A percentile compares a stretch with the other conserved stretches of the same genome.
These are phyloP conservation scores for Neospora caninum DNA, from an alignment of 169 alveolate genomes.

Conservation along the genomic window DNA sequence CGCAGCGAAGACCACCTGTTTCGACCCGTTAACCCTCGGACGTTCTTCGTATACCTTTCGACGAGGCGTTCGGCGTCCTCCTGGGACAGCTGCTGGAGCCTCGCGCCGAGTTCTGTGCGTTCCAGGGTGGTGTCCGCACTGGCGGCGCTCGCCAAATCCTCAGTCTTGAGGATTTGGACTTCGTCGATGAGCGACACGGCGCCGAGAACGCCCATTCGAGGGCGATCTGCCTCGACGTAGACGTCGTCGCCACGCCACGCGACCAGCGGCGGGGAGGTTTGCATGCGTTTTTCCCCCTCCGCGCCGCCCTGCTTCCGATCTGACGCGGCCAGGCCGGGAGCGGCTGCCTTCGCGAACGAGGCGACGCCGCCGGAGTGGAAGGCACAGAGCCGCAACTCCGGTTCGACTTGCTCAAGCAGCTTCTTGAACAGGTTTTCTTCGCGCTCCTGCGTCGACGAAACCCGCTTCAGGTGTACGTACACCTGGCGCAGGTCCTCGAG, in stretches of 20 bases:
- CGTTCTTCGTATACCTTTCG: neutral
- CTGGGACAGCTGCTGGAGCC: neutral
- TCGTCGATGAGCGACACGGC: neutral
- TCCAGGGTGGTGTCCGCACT: neutral
- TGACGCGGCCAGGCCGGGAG: neutral
- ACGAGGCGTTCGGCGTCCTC: neutral
- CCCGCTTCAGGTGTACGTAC: conserved; percentile 27
- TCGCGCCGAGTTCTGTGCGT: neutral
- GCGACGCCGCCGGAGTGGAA: conserved; percentile 39
- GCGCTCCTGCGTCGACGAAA: conserved; percentile 2
- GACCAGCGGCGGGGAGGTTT: neutral
- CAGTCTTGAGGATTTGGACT: neutral
- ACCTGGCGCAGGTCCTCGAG: conserved; percentile 50
- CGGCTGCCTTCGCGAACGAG: neutral
- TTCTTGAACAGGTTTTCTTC: neutral
- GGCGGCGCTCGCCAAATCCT: neutral
- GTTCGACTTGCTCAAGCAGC: neutral
- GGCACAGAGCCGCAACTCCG: conserved; percentile 39
- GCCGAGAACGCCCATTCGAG: neutral
- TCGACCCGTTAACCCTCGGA: neutral
- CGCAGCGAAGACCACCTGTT: no score
- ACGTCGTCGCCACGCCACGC: conserved; percentile 20
- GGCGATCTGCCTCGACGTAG: neutral
- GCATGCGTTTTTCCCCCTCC: neutral
- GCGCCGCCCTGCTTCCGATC: neutral